phyloP scores from a whole-genome alignment of 2,329 filamentous ascomycete species.

The Aspergillus niger region DNA sequence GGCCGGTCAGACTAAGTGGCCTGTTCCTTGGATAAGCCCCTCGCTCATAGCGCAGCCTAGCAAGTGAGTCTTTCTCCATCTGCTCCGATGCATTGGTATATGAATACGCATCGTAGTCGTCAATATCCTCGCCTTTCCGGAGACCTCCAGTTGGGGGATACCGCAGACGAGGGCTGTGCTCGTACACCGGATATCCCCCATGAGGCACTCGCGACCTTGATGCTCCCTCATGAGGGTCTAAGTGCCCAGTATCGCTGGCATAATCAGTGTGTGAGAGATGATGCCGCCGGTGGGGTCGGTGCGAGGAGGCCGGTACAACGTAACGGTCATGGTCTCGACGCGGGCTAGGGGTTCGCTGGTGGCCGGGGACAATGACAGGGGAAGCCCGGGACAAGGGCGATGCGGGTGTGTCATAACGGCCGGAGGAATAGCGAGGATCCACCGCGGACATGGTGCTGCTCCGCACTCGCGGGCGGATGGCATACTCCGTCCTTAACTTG shows the following conservation, averaged over 20 bases:
- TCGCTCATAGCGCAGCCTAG: slow-evolving; percentile 35
- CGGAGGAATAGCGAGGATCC: slow-evolving; percentile 30
- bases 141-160: slow-evolving; percentile 33
- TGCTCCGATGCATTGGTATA: slow-evolving; percentile 52
- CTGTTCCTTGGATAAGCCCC: slow-evolving; percentile 31
- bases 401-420: slow-evolving; percentile 32
- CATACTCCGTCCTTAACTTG: slow-evolving; percentile 41
- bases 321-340: slow-evolving; percentile 38
- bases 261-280: slow-evolving; percentile 39
- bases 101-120: slow-evolving; percentile 47
- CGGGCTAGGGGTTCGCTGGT: slow-evolving; percentile 37
- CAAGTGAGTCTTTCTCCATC: slow-evolving; percentile 48
- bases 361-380: slow-evolving; percentile 31
- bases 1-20: slow-evolving; percentile 43
- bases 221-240: slow-evolving; percentile 25
- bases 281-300: slow-evolving; percentile 31
- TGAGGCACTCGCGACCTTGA: slow-evolving; percentile 24
- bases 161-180: slow-evolving; percentile 26
- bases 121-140: slow-evolving; percentile 41
- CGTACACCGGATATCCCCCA: slow-evolving; percentile 30
- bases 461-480: slow-evolving; percentile 38
- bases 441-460: slow-evolving; percentile 37
- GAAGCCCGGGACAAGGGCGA: slow-evolving; percentile 23
- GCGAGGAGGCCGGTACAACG: slow-evolving; percentile 34
- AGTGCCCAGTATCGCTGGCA: slow-evolving; percentile 38